Percentiles rank a stretch among this genome's conserved stretches.
phyloP scores from a whole-genome alignment of 108 stramenopile genomes.

The Nitzschia putrida region DNA sequence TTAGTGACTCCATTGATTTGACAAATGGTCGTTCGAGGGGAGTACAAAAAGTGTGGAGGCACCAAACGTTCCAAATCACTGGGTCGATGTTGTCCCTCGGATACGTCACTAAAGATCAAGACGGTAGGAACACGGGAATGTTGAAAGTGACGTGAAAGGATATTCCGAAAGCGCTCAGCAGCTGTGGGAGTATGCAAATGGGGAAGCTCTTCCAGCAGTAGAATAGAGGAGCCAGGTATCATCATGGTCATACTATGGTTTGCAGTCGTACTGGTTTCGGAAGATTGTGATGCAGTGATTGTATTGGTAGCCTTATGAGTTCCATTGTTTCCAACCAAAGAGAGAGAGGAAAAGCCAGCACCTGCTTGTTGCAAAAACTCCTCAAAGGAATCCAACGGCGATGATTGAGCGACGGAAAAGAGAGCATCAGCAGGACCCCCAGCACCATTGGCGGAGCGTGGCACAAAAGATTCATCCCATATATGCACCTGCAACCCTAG shows the following conservation, averaged over 20 bases:
- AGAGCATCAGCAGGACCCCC: not conserved
- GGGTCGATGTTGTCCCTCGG: constrained; percentile 78
- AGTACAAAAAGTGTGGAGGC: constrained; percentile 50
- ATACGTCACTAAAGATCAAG: constrained; percentile 72
- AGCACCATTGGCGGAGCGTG: constrained; percentile 8
- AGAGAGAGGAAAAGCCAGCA: constrained; percentile 54
- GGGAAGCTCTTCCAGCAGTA: constrained; percentile 78
- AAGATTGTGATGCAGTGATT: too few relatives aligned
- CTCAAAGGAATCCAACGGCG: constrained; percentile 65
- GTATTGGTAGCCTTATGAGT: not conserved
- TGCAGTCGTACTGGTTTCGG: not conserved
- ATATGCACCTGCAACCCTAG: constrained; percentile 43
- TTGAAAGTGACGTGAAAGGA: constrained; percentile 64
- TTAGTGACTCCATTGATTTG: constrained; percentile 75
- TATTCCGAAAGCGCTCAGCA: constrained; percentile 56
- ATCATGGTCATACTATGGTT: not conserved
- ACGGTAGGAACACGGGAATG: constrained; percentile 61
- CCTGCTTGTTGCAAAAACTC: constrained; percentile 67
- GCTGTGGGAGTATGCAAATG: constrained; percentile 59
- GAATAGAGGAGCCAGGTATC: constrained; percentile 29
- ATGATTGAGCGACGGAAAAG: constrained; percentile 41
- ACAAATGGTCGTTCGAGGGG: constrained; percentile 38
- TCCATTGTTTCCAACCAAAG: constrained; percentile 11
- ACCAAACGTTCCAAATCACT: constrained; percentile 75
- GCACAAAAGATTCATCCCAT: constrained; percentile 73